These are phyloP conservation scores for Aleurites moluccanus DNA, from an alignment of 441 rosid species.

Conservation along the genomic window DNA sequence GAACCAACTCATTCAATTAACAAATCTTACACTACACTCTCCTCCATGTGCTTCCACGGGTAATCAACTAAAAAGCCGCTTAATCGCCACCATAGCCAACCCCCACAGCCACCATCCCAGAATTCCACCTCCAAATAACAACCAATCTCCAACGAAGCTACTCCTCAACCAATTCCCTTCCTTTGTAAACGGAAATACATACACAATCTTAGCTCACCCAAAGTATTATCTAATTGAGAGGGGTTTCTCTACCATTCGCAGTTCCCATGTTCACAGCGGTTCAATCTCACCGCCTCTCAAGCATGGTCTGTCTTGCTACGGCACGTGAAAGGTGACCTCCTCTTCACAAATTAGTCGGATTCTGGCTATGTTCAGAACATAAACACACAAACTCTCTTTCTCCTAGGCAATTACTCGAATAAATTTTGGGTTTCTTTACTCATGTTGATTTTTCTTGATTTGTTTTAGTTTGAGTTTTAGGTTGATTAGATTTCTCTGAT, in stretches of 20 bases:
- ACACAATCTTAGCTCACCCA: too few relatives aligned
- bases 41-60: too few relatives aligned
- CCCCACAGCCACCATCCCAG: too few relatives aligned
- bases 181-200: too few relatives aligned
- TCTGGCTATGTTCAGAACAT: slow-evolving; percentile 29
- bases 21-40: too few relatives aligned
- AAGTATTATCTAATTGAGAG: too few relatives aligned
- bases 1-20: too few relatives aligned
- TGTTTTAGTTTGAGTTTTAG: not conserved
- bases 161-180: too few relatives aligned
- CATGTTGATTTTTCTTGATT: not conserved
- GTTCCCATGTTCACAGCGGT: not conserved
- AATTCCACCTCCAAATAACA: too few relatives aligned
- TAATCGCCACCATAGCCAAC: too few relatives aligned
- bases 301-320: not conserved
- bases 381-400: not conserved
- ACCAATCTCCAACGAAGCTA: too few relatives aligned
- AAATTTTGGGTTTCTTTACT: not conserved
- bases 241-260: not conserved
- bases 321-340: not conserved
- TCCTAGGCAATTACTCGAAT: slow-evolving; percentile 29
- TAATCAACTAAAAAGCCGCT: too few relatives aligned
- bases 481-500: not conserved
- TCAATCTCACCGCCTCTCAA: not conserved
- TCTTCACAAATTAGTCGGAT: not conserved